phyloP scores from a whole-genome alignment of 129 eudicot genomes.

The Chrysanthemum lavandulifolium region DNA sequence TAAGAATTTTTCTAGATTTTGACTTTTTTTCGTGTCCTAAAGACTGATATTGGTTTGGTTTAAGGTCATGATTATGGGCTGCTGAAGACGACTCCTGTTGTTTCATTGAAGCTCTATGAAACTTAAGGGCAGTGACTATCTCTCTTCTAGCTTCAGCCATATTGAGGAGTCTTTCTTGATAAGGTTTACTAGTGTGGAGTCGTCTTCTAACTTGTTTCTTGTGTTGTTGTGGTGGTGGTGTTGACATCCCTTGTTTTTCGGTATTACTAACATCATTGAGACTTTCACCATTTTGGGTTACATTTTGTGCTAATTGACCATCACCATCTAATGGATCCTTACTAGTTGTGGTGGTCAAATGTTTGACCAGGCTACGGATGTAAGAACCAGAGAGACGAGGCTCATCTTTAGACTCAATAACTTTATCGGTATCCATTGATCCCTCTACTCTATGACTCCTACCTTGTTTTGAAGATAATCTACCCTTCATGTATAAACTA shows the following conservation, averaged over 20 bases:
- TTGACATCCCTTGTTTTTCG: constrained; percentile 25
- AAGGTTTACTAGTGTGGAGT: constrained; percentile 71
- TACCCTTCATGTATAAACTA: constrained; percentile 51
- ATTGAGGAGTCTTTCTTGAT: constrained; percentile 75
- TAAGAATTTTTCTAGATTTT: constrained; percentile 25
- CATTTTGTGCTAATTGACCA: constrained; percentile 22
- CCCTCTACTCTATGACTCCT: no score
- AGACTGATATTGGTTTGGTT: constrained; percentile 14
- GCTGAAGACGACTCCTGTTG: constrained; percentile 31
- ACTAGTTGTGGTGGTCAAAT: constrained; percentile 35
- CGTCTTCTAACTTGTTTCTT: constrained; percentile 82
- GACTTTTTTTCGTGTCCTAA: constrained; percentile 35
- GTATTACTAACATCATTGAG: constrained; percentile 20
- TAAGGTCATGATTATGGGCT: constrained; percentile 26
- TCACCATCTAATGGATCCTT: constrained; percentile 34
- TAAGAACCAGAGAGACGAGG: constrained; percentile 70
- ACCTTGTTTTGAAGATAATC: constrained; percentile 32
- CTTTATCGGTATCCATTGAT: constrained; percentile 34
- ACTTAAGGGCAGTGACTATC: constrained; percentile 81
- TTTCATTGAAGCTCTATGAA: constrained; percentile 85
- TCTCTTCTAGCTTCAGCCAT: constrained; percentile 87
- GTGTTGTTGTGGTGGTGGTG: constrained; percentile 33
- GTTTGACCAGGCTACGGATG: constrained; percentile 77
- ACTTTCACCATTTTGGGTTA: constrained; percentile 18
- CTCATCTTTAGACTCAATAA: constrained; percentile 41